phyloP scores from a whole-genome alignment of 2,329 filamentous ascomycete genomes.

The Fusarium verticillioides region DNA sequence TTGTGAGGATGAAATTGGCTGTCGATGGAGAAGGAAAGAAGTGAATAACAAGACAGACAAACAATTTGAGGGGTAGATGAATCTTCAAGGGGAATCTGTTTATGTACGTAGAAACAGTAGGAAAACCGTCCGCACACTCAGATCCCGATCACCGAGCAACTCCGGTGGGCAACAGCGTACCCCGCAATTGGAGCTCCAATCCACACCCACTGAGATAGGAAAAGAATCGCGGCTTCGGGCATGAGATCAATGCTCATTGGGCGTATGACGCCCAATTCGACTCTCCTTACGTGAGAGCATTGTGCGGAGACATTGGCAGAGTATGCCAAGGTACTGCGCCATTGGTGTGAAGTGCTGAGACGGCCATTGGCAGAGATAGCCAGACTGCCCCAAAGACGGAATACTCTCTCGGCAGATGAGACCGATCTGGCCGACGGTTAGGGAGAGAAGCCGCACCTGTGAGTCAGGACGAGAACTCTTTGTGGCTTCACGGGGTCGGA shows the following conservation, averaged over 20 bases:
- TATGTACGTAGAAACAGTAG: constrained; percentile 40
- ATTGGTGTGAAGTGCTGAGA: constrained; percentile 38
- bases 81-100: constrained; percentile 34
- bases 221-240: constrained; percentile 34
- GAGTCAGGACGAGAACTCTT: constrained; percentile 25
- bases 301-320: constrained; percentile 26
- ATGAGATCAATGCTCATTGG: constrained; percentile 30
- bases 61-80: constrained; percentile 25
- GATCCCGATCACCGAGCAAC: constrained; percentile 47
- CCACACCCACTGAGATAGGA: constrained; percentile 41
- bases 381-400: constrained; percentile 19
- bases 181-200: constrained; percentile 45
- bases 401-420: constrained; percentile 38
- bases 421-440: constrained; percentile 31
- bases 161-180: constrained; percentile 39
- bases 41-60: constrained; percentile 24
- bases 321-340: constrained; percentile 37
- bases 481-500: constrained; percentile 25
- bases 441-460: constrained; percentile 17
- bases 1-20: constrained; percentile 26
- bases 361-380: constrained; percentile 23
- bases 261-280: constrained; percentile 1
- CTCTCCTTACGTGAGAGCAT: constrained; percentile 25
- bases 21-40: constrained; percentile 24
- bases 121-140: constrained; percentile 30